Conservation (phyloP, 768 basidiomycete species). For the Imleria badia region DNA sequence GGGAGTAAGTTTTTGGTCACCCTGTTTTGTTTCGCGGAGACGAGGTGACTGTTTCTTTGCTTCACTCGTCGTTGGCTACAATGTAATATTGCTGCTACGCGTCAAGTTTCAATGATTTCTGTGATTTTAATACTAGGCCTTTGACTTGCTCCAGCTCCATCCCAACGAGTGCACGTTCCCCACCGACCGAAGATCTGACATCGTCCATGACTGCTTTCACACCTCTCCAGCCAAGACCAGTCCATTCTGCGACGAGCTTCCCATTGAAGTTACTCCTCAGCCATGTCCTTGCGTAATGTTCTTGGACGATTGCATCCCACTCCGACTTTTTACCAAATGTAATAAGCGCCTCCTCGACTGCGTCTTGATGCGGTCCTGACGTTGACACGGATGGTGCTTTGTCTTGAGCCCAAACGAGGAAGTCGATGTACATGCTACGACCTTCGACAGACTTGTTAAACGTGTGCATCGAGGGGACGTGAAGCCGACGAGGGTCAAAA, state of each 20-base stretch:
- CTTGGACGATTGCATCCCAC: slow-evolving; percentile 39
- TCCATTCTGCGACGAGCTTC: slow-evolving; percentile 53
- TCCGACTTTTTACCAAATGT: slow-evolving; percentile 53
- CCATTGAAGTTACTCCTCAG: slow-evolving; percentile 52
- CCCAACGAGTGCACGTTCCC: slow-evolving; percentile 44
- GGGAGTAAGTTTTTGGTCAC: neutral
- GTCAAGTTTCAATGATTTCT: slow-evolving; percentile 20
- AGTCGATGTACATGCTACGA: slow-evolving; percentile 60
- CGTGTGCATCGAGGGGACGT: slow-evolving; percentile 33
- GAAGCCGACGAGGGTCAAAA: slow-evolving; percentile 46
- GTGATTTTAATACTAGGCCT: slow-evolving; percentile 38
- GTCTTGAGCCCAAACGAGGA: slow-evolving; percentile 48
- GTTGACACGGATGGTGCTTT: slow-evolving; percentile 12
- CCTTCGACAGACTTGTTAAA: slow-evolving; percentile 43
- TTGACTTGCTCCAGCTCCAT: slow-evolving; percentile 42
- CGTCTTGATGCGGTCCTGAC: slow-evolving; percentile 16
- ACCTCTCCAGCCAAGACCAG: slow-evolving; percentile 44
- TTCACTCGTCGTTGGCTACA: neutral
- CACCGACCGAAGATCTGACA: slow-evolving; percentile 47
- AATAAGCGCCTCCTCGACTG: slow-evolving; percentile 46
- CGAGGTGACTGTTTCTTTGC: neutral
- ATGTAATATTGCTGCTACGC: slow-evolving; percentile 13
- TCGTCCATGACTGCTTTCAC: slow-evolving; percentile 54
- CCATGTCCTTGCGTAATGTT: slow-evolving; percentile 27
- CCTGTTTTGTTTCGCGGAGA: neutral